phyloP scores from a whole-genome alignment of 345 rosid genomes.

The Rhodamnia rubescens region DNA sequence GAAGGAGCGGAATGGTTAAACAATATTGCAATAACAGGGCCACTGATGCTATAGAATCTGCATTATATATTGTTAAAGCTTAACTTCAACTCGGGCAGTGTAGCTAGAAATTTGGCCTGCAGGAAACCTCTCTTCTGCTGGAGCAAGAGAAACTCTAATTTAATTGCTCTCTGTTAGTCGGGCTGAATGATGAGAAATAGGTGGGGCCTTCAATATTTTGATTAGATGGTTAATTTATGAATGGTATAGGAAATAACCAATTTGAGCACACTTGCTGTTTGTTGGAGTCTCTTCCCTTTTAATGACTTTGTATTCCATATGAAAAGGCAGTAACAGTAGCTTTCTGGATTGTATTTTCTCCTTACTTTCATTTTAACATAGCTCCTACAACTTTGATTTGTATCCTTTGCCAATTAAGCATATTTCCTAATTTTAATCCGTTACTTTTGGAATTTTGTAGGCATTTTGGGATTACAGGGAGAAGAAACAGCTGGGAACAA shows the following conservation, averaged over 20 bases:
- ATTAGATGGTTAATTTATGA: neutral
- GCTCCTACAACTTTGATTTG: neutral
- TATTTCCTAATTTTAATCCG: neutral
- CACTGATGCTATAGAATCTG: neutral
- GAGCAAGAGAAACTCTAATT: neutral
- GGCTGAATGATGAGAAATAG: neutral
- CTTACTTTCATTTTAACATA: neutral
- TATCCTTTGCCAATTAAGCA: neutral
- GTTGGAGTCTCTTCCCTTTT: neutral
- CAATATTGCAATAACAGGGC: neutral
- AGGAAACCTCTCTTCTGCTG: neutral
- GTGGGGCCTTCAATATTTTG: neutral
- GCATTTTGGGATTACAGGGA: conserved; percentile 75
- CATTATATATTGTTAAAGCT: neutral
- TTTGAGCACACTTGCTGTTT: neutral
- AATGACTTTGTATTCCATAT: neutral
- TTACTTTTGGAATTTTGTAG: conserved; percentile 21
- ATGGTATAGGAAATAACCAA: neutral
- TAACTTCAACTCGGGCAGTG: neutral
- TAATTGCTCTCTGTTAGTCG: neutral
- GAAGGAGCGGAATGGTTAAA: neutral
- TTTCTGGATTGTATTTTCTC: neutral
- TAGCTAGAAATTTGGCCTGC: neutral
- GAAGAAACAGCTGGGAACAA: conserved; percentile 61
- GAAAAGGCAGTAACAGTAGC: neutral